Evolutionary conservation across 2,329 filamentous ascomycete species (phyloP), one percentile per base, ranked within the genome.

Genomic region (Verticillium isaacii): DNA sequence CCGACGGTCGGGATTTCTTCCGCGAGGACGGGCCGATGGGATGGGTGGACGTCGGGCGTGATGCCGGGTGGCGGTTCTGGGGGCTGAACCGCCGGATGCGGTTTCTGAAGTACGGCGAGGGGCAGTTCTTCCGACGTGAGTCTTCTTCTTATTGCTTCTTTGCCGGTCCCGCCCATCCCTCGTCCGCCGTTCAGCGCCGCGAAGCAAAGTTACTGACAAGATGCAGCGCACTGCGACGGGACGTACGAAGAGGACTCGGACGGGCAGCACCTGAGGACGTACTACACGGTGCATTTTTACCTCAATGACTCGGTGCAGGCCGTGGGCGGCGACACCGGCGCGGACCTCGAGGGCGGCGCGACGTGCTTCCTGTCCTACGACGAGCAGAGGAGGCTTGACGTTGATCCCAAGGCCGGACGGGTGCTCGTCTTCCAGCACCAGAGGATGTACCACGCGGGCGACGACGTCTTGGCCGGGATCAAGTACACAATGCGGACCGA

Each of bases 71-170:
- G 79, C 70, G 72, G 57, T 81, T 84, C 65, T 64, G 72, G 37
- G 66, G 87, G 11, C 72, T 91, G 52, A 95, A 95, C 71, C 85
- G 92, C 70, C 77, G 90, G 39, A 82, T 93, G 82, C 79, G 92
- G 32, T 93, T 93, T 68, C 75, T 96, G 58, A 88, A 85, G 69
- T 95, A 95, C 71, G 80, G 81, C 0, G 75, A 80, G 0, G 90
- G 90, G 0, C 87, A 93, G 68, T 94, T 88, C 70, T 95, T 96
- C 68, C 83, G 81, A 63, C 80, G 78, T 79, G 61, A 71, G 77
- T 36, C 8, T 15, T 5, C 32, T 74, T 75, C 56, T 36, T 29
- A 19, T 7, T 45, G 6, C 37, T 8, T 41, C 6, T 55, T 54
- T 41, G n/a, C n/a, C 25, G 41, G 12, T 36, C 11, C 14, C 34